These are phyloP conservation scores for Tetrahymena thermophila DNA, from an alignment of 73 alveolate species.

Conservation along the genomic window DNA sequence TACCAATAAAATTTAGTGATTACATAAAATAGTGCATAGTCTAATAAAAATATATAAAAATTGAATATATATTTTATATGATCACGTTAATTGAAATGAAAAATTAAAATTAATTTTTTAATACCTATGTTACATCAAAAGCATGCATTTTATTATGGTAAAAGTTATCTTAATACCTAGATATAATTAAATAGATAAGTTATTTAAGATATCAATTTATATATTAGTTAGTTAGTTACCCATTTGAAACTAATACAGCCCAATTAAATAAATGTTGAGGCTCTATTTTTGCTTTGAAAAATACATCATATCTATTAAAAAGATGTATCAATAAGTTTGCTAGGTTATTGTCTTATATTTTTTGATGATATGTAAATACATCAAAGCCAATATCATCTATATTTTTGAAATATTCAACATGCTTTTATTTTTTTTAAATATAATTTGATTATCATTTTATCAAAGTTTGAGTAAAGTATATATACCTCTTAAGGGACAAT, in stretches of 20 bases:
- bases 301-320: not conserved
- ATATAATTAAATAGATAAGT: no score
- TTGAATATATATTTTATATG: not conserved
- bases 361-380: not conserved
- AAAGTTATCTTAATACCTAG: slow-evolving; percentile 17
- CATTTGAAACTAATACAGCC: not conserved
- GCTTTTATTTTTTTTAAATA: not conserved
- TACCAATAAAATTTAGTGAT: slow-evolving; percentile 52
- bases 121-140: slow-evolving; percentile 63
- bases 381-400: not conserved
- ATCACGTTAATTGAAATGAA: not conserved
- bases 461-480: not conserved
- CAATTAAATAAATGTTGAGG: slow-evolving; percentile 7
- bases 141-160: slow-evolving; percentile 68
- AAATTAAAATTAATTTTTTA: not conserved
- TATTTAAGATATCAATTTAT: not conserved
- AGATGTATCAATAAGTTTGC: slow-evolving; percentile 5
- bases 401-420: not conserved
- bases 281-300: not conserved
- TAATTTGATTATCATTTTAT: not conserved
- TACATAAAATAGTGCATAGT: slow-evolving; percentile 53
- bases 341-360: not conserved
- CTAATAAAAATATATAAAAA: not conserved
- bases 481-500: not conserved
- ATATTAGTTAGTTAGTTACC: not conserved